These are phyloP conservation scores for Xylaria longipes DNA, from an alignment of 495 filamentous ascomycete genomes.

Conservation along the genomic window DNA sequence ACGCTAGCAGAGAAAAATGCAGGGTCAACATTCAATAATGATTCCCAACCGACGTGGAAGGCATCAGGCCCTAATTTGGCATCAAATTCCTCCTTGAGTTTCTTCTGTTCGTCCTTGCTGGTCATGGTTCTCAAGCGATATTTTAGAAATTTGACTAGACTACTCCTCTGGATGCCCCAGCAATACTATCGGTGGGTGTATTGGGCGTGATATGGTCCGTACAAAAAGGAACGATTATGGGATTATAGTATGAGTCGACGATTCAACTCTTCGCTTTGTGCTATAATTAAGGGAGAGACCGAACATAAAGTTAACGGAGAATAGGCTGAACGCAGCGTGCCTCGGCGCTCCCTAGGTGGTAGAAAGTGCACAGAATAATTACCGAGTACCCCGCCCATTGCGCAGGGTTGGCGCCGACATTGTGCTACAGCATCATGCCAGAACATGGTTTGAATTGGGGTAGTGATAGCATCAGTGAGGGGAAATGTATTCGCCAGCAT, in stretches of 20 bases:
- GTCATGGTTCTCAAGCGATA: conserved; percentile 18
- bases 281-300: background rate
- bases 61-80: conserved; percentile 27
- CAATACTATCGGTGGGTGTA: background rate
- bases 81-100: conserved; percentile 29
- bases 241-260: no score
- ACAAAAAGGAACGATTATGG: background rate
- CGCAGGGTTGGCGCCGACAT: background rate
- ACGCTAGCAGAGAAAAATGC: conserved; percentile 44
- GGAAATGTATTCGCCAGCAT: background rate
- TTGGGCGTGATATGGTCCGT: background rate
- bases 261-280: background rate
- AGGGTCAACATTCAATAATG: conserved; percentile 41
- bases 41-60: conserved; percentile 40
- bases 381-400: background rate
- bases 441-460: conserved; percentile 10
- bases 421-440: background rate
- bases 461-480: background rate
- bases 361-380: background rate
- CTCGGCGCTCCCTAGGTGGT: background rate
- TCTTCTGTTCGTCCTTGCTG: conserved; percentile 15
- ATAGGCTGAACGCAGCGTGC: conserved; percentile 11
- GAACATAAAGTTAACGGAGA: background rate
- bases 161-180: background rate
- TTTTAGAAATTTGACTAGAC: background rate